Evolutionary conservation across 2,329 filamentous ascomycete species (phyloP).

Genomic region (Penicillium hordei): DNA sequence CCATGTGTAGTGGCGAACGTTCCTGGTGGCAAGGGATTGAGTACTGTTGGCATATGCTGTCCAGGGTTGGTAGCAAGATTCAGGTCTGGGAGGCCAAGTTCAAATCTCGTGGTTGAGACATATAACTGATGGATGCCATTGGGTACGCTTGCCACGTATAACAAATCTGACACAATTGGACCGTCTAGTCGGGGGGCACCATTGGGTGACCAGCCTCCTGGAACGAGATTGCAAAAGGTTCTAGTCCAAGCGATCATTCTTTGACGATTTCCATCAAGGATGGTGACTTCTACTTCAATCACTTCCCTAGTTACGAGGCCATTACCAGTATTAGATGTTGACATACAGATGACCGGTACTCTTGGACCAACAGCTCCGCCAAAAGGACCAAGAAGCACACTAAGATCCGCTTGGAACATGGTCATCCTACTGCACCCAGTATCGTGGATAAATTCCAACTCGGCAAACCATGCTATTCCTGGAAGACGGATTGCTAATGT

Average conservation of each 20-base stretch:
- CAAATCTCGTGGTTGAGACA: not conserved
- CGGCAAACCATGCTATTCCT: not conserved
- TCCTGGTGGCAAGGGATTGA: not conserved
- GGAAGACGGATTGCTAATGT: not conserved
- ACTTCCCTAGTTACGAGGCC: not conserved
- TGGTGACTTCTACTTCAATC: not conserved
- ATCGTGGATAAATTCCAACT: not conserved
- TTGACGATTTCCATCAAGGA: not conserved
- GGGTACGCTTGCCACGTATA: not conserved
- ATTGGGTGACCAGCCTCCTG: not conserved
- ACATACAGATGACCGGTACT: not conserved
- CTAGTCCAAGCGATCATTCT: constrained; percentile 1
- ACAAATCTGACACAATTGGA: not conserved
- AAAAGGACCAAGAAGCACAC: not conserved
- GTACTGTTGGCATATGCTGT: not conserved
- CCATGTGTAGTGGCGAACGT: not conserved
- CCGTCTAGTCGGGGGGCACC: not conserved
- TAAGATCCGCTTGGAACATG: not conserved
- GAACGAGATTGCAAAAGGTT: not conserved
- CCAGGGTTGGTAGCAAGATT: not conserved
- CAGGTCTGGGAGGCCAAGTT: not conserved
- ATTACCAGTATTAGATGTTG: not conserved
- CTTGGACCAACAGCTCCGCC: not conserved
- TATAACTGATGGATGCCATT: too few species aligned
- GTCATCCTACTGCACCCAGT: not conserved